Percentiles rank a stretch among this genome's conserved stretches.
Conservation (phyloP, 2,329 filamentous ascomycete genomes). For the Xylariales sp. region DNA sequence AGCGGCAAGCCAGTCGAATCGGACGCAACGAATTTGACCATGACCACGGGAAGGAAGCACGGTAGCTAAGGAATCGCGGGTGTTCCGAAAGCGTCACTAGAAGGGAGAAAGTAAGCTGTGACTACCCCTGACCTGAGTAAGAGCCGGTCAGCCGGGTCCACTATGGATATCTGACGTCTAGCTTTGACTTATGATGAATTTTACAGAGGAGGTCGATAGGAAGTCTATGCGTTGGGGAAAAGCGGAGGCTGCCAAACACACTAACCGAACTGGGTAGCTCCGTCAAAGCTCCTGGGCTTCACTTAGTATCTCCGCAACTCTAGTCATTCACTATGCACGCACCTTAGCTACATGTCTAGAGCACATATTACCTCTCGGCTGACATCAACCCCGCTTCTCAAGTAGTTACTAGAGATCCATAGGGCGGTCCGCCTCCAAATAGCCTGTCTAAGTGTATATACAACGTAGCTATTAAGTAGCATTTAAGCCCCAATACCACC, state of each 20-base stretch:
- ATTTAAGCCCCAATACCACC: neutral
- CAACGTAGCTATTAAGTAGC: slow-evolving; percentile 1
- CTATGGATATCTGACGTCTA: too few species aligned
- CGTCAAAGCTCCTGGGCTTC: neutral
- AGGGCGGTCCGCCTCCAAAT: neutral
- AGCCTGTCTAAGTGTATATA: neutral
- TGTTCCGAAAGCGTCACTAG: too few species aligned
- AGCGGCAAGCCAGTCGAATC: slow-evolving; percentile 49
- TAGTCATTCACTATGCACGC: too few species aligned
- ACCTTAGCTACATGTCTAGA: too few species aligned
- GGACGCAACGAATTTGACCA: slow-evolving; percentile 54
- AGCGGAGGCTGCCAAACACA: neutral
- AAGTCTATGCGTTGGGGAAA: neutral
- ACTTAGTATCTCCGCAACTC: neutral
- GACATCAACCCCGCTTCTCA: too few species aligned
- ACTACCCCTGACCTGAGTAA: neutral
- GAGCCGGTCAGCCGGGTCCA: too few species aligned
- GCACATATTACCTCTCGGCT: too few species aligned
- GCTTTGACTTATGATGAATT: too few species aligned
- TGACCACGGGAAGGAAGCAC: slow-evolving; percentile 9
- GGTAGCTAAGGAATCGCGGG: too few species aligned
- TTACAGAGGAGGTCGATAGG: too few species aligned
- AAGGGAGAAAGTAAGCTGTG: too few species aligned
- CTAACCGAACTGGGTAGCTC: neutral
- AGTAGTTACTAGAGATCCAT: too few species aligned